Base-by-base conservation (phyloP, 1,284 basidiomycete species). In the Marasmius fiardii region DNA sequence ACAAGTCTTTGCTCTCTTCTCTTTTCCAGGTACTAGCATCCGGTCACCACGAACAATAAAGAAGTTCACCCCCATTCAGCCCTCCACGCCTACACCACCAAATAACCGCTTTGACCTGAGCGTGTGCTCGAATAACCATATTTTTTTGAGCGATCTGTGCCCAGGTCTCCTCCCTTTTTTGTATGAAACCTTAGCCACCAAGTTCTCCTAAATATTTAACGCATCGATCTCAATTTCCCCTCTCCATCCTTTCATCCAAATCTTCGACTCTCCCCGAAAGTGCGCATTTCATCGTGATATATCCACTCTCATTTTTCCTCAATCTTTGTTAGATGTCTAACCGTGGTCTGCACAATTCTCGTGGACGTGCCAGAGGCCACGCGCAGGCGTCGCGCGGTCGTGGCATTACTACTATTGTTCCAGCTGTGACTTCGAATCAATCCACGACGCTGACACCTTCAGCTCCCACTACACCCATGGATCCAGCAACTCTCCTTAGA, bases 71-170 rank as follows among this genome's bases (percentile, higher is more conserved):
- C 28, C 47, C 31, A 28, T 49, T 31, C 31, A 12, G 28, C 23
- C 24, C 20, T 12, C n/a, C n/a, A 49, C 71, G 62, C 71, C 71
- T 70, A 74, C 71, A 75, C 65, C 71, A 67, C 73, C 74, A 75
- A 73, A 75, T 73, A 74, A 74, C 52, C 67, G 62, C 66, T 66
- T 70, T 67, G 67, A 65, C 60, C 62, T 49, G 53, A 26, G 52
- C 37, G 41, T 34, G 39, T 39, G 44, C 55, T 52, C 28, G 10
- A 31, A 4, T 31, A 31, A 10, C 28, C 28, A 31, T 31, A 20
- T 50, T 53, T 53, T 43, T 51, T 41, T 43, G 28, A 26, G 41
- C 10, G 18, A 37, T 43, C 26, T 24, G 43, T 60, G 54, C 61
- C 64, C 58, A 65, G 63, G 66, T 62, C 60, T 59, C 63, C 66